phyloP scores from a whole-genome alignment of 345 rosid genomes.

The Bruguiera gymnorhiza region DNA sequence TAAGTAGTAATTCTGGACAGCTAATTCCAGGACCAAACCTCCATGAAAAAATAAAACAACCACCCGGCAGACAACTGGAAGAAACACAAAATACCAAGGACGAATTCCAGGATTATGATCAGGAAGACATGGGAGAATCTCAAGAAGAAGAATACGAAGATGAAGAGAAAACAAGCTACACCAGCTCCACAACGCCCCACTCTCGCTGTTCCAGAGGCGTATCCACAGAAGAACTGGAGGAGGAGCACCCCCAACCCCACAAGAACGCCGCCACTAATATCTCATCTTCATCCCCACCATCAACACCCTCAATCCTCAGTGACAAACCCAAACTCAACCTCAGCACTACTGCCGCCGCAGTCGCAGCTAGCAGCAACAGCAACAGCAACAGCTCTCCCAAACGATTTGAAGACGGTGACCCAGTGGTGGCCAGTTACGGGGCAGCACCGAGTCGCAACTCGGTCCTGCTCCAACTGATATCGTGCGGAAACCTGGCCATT shows the following conservation, averaged over 20 bases:
- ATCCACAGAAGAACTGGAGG: slow-evolving; percentile 65
- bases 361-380: background rate
- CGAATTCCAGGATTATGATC: slow-evolving; percentile 26
- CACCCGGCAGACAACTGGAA: slow-evolving; percentile 23
- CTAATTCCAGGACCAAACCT: slow-evolving; percentile 38
- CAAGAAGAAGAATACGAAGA: slow-evolving; percentile 61
- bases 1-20: slow-evolving; percentile 7
- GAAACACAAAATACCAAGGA: slow-evolving; percentile 15
- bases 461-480: slow-evolving; percentile 62
- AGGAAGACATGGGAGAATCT: slow-evolving; percentile 39
- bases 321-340: slow-evolving; percentile 10
- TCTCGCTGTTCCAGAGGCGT: slow-evolving; percentile 83
- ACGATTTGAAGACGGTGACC: slow-evolving; percentile 53
- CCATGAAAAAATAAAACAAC: slow-evolving; percentile 39
- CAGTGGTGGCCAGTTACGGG: slow-evolving; percentile 8
- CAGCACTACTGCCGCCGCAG: background rate
- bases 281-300: slow-evolving; percentile 25
- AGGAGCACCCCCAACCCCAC: slow-evolving; percentile 21
- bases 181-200: slow-evolving; percentile 79
- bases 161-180: slow-evolving; percentile 76
- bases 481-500: slow-evolving; percentile 64
- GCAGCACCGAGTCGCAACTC: slow-evolving; percentile 44
- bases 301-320: slow-evolving; percentile 15
- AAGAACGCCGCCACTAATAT: slow-evolving; percentile 9
- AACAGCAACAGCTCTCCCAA: slow-evolving; percentile 18